Conservation (phyloP, 2,329 filamentous ascomycete genomes). For the Albophoma yamanashiensis region DNA sequence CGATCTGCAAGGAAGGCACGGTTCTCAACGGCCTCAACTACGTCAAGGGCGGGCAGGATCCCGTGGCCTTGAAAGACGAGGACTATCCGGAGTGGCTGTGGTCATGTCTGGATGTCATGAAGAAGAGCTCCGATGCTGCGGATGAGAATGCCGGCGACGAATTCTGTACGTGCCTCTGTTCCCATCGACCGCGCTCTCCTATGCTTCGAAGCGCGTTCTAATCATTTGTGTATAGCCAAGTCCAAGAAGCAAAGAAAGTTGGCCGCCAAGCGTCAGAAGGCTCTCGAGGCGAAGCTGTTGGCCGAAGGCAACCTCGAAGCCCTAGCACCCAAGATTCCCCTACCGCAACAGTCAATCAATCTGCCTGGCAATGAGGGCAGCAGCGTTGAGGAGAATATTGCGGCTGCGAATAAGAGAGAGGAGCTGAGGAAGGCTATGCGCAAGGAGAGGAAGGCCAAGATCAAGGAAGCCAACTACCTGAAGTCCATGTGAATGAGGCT, state of each 20-base stretch:
- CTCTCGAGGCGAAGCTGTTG: constrained; percentile 46
- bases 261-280: constrained; percentile 54
- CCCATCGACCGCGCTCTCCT: neutral
- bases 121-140: constrained; percentile 36
- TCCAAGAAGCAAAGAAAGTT: constrained; percentile 70
- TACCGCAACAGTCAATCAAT: constrained; percentile 72
- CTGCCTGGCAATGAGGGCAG: constrained; percentile 42
- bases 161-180: constrained; percentile 53
- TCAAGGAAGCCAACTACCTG: constrained; percentile 81
- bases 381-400: constrained; percentile 32
- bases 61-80: constrained; percentile 60
- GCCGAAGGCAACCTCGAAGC: constrained; percentile 56
- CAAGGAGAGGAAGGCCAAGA: constrained; percentile 61
- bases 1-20: constrained; percentile 56
- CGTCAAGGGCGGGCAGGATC: constrained; percentile 61
- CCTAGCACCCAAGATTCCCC: constrained; percentile 57
- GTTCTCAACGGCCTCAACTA: constrained; percentile 67
- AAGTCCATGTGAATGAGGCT: constrained; percentile 58
- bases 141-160: constrained; percentile 56
- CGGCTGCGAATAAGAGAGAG: constrained; percentile 40
- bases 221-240: constrained; percentile 47
- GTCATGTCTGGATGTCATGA: constrained; percentile 54
- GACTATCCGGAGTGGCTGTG: constrained; percentile 79
- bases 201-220: neutral
- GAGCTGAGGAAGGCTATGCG: constrained; percentile 63